Conservation (phyloP, 2,329 filamentous ascomycete species). For the Neobulgaria alba region DNA sequence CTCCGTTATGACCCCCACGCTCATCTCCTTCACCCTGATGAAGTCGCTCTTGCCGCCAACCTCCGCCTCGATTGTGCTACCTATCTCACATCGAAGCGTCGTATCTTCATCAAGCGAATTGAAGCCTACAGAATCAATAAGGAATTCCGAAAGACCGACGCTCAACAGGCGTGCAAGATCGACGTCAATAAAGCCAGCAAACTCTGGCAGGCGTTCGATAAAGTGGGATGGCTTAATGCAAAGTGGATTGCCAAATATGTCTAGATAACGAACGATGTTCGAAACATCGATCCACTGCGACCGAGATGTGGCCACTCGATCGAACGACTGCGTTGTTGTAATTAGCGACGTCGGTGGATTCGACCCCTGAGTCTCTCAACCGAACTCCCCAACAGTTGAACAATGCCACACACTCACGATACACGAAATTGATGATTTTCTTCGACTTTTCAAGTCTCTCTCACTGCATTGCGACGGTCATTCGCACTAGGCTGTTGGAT, state of each 20-base stretch:
- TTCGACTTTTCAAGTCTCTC: constrained; percentile 1
- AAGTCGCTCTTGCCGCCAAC: constrained; percentile 66
- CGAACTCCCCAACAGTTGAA: constrained; percentile 1
- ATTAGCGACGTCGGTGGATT: neutral
- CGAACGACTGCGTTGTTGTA: constrained; percentile 1
- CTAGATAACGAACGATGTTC: constrained; percentile 4
- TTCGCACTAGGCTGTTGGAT: constrained; percentile 9
- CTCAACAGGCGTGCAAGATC: constrained; percentile 94
- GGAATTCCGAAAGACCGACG: constrained; percentile 90
- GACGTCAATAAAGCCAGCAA: constrained; percentile 97
- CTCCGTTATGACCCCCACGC: constrained; percentile 63
- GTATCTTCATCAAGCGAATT: constrained; percentile 74
- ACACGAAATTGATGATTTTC: constrained; percentile 13
- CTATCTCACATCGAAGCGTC: constrained; percentile 86
- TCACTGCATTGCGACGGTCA: constrained; percentile 20
- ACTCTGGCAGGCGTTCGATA: constrained; percentile 82
- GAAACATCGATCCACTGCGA: constrained; percentile 6
- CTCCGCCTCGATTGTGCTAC: constrained; percentile 78
- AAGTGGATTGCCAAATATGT: constrained; percentile 20
- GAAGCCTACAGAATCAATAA: constrained; percentile 59
- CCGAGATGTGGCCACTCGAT: neutral
- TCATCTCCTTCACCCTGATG: constrained; percentile 66
- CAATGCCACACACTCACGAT: constrained; percentile 3
- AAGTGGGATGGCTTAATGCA: constrained; percentile 65
- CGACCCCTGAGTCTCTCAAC: neutral